Evolutionary conservation across 1,139 yeast genomes (phyloP).

Genomic region (Kodamaea plutei): DNA sequence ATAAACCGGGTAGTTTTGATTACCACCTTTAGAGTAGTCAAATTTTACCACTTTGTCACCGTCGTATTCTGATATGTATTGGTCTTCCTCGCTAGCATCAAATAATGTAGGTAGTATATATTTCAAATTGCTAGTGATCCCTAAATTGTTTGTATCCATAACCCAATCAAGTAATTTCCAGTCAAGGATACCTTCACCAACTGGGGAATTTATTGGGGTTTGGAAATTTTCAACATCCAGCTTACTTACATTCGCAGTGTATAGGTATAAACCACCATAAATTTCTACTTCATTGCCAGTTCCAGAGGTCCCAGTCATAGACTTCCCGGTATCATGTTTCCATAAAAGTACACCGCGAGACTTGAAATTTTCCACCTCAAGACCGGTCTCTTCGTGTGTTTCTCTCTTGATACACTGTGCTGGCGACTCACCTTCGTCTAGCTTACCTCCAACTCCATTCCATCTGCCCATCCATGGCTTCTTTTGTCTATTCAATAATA

Average conservation of each 20-base stretch:
- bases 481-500: conserved; percentile 41
- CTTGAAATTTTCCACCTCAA: conserved; percentile 23
- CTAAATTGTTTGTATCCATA: conserved; percentile 35
- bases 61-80: conserved; percentile 20
- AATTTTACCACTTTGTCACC: conserved; percentile 15
- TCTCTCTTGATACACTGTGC: conserved; percentile 41
- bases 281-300: conserved; percentile 9
- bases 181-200: conserved; percentile 44
- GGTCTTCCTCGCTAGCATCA: conserved; percentile 18
- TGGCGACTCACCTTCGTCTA: conserved; percentile 35
- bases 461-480: conserved; percentile 52
- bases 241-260: conserved; percentile 33
- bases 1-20: conserved; percentile 12
- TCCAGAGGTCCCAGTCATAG: conserved; percentile 8
- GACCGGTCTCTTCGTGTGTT: conserved; percentile 43
- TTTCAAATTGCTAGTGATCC: conserved; percentile 41
- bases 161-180: conserved; percentile 44
- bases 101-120: conserved; percentile 27
- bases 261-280: conserved; percentile 40
- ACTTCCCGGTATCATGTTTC: conserved; percentile 19
- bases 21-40: conserved; percentile 11
- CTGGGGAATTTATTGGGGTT: conserved; percentile 17
- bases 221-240: conserved; percentile 23
- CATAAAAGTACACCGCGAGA: conserved; percentile 39
- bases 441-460: conserved; percentile 51